Evolutionary conservation across 768 basidiomycete genomes (phyloP), one percentile per base, ranked within the genome.

Genomic region (Boletus rufocinnamomeus): DNA sequence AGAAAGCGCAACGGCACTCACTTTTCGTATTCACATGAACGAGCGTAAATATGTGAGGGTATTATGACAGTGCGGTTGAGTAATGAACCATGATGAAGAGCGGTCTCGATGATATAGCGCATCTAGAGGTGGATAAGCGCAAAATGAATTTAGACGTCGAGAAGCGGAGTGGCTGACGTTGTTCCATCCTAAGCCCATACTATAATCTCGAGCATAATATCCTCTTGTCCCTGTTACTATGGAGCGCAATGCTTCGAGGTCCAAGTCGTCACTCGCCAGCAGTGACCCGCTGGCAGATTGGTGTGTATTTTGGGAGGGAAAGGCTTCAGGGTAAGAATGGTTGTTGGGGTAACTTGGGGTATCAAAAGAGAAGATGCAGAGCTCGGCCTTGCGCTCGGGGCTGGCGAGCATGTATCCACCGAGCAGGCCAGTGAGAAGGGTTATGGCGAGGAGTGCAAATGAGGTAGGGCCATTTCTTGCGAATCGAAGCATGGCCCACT

Each of bases 91-190:
- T 81, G 80, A 16, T 79, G 52, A 19, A 81, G 60, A 10, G 77
- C 69, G 2, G 79, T 75, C 59, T 81, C 80, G 57, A 81, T 74
- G 57, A 81, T 82, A 59, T 81, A 81, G 21, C 80, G 76, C 72
- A 81, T 73, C 80, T 79, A 43, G 35, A 44, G 27, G 30, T 17
- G 13, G 23, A 25, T 65, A 38, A 58, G 61, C 27, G 34, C 30
- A 27, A 3, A 49, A n/a, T n/a, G n/a, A n/a, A 53, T 17, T 16
- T 37, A 40, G 37, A 52, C 6, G 28, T 9, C 10, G 28, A 32
- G 17, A 38, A n/a, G 17, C 13, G 52, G 23, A 14, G 32, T 43
- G 11, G 44, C 78, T 57, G 34, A 80, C 78, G 46, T 81, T 81
- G 62, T 82, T 81, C 78, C 79, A 81, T 21, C 80, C 80, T 6